phyloP scores from a whole-genome alignment of 2,329 filamentous ascomycete genomes.

The Fusarium sp. region DNA sequence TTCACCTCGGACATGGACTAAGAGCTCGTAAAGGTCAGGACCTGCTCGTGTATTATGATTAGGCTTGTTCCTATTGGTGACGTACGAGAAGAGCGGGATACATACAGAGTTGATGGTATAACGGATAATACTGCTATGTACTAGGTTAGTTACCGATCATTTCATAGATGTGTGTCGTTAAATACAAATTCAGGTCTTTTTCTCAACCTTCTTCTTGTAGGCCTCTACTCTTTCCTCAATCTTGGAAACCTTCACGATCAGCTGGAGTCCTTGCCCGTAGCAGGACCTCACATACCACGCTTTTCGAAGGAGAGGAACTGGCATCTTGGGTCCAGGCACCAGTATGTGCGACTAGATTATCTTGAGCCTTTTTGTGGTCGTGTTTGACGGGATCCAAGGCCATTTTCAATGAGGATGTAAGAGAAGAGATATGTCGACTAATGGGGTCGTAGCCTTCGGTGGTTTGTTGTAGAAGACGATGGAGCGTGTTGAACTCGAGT shows the following conservation, averaged over 20 bases:
- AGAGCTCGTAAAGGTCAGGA: no score
- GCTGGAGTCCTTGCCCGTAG: rapidly evolving
- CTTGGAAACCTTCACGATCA: neutral
- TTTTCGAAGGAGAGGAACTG: neutral
- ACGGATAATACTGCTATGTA: no score
- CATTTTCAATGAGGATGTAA: neutral
- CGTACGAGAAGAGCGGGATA: no score
- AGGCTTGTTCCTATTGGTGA: no score
- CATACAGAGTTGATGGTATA: no score
- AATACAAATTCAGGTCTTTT: neutral
- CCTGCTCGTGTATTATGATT: no score
- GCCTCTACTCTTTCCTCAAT: neutral
- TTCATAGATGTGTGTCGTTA: no score
- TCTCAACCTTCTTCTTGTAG: neutral
- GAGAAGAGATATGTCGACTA: neutral
- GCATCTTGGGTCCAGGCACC: conserved; percentile 1
- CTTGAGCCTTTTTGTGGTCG: neutral
- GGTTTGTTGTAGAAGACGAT: no score
- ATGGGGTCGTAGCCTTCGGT: neutral
- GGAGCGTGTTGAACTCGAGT: no score
- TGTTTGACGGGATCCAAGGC: neutral
- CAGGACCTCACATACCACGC: neutral
- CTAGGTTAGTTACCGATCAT: no score
- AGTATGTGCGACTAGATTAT: neutral
- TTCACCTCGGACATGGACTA: no score